A percentile compares a stretch with the other conserved stretches of the same genome.
Conservation (phyloP, 345 rosid species). For the Gossypium raimondii region DNA sequence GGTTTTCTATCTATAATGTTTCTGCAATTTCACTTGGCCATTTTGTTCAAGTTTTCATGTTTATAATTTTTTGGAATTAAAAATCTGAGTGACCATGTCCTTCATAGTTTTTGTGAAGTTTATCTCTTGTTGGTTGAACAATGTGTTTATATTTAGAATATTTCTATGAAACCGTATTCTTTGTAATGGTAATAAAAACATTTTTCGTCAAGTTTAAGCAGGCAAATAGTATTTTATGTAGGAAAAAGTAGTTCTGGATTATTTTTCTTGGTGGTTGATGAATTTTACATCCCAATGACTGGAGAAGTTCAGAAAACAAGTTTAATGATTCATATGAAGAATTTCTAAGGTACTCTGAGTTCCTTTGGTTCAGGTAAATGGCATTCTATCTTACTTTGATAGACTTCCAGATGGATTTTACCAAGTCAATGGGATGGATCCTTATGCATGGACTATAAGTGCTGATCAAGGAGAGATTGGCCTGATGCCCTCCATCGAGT, state of each 20-base stretch:
- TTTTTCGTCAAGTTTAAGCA: not conserved
- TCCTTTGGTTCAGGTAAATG: constrained; percentile 39
- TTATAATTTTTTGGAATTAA: too few species aligned
- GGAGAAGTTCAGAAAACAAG: not conserved
- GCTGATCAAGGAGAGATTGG: constrained; percentile 36
- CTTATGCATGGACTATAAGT: constrained; percentile 45
- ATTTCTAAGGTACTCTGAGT: not conserved
- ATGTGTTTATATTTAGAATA: too few species aligned
- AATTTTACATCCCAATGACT: not conserved
- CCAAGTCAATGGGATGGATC: constrained; percentile 44
- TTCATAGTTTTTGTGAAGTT: too few species aligned
- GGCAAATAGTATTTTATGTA: not conserved
- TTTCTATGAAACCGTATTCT: too few species aligned
- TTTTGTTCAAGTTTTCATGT: not conserved
- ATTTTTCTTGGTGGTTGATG: not conserved
- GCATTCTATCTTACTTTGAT: constrained; percentile 45
- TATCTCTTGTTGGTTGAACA: too few species aligned
- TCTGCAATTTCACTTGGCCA: not conserved
- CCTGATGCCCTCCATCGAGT: constrained; percentile 40
- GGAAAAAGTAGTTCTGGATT: not conserved
- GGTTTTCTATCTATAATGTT: not conserved
- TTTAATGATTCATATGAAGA: not conserved
- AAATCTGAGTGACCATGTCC: too few species aligned
- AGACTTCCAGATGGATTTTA: constrained; percentile 54
- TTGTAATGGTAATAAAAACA: too few species aligned